Base-by-base conservation (phyloP, 2,329 filamentous ascomycete genomes). In the Phialophora expanda region DNA sequence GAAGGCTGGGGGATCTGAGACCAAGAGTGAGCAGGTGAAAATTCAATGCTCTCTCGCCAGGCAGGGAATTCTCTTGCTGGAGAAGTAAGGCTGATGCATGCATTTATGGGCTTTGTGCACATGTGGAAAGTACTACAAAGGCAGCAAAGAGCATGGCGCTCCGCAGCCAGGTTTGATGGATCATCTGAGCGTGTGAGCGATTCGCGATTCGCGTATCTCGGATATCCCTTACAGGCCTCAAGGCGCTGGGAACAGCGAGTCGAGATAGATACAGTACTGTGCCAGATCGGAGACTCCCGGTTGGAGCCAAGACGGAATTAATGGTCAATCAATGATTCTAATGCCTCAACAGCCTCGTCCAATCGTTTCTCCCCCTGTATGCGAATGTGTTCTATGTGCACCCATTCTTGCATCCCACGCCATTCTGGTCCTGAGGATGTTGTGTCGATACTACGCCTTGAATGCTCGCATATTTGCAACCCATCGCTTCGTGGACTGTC, bases 1-100 rank as follows among this genome's bases (percentile, higher is more conserved):
- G 58, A 61, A 12, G 58, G 58, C 2, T 61, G 46, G 46, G 58
- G 58, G 17, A 61, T 51, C 14, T 61, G 58, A 61, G 7, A n/a
- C n/a, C 9, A 30, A 38, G 20, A 59, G 20, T 20, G 46, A 28
- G 14, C 5, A 8, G 44, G n/a, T 28, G 26, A 34, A 50, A 28
- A 32, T 22, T 22, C 8, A 8, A 30, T 8, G 34, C 14, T 41
- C 34, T 6, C 34, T 14, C 14, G 34, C 14, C 38, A 41, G 38
- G 38, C 38, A 17, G 17, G 38, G 1, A n/a, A 6, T 44, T 44
- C 6, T 44, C 38, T 20, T 44, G 3, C 38, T n/a, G 38, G 17
- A n/a, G 38, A 44, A 17, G 38, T 8, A 2, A 44, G 8, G 5
- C 38, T n/a, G 38, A 8, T 44, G 5, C 38, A n/a, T 44, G 38